A percentile compares a stretch with the other conserved stretches of the same genome.
phyloP scores from a whole-genome alignment of 2,329 filamentous ascomycete species.

The Sarocladium oryzae region DNA sequence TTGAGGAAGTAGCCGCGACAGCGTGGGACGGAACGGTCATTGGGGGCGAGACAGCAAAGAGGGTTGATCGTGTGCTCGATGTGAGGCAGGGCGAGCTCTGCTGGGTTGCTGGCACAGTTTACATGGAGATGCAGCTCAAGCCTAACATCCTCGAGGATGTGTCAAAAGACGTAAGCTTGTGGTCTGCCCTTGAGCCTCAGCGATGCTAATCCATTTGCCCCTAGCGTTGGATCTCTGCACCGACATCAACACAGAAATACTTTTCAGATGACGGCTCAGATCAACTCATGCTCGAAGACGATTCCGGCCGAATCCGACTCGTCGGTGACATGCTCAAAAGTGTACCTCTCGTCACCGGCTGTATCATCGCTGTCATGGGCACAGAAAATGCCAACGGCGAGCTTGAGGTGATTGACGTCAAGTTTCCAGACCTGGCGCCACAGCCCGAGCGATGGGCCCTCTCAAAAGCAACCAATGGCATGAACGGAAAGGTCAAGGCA shows the following conservation, averaged over 20 bases:
- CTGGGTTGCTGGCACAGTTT: conserved; percentile 91
- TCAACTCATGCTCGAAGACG: conserved; percentile 87
- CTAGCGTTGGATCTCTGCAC: conserved; percentile 83
- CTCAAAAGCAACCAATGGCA: conserved; percentile 38
- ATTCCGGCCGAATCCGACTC: conserved; percentile 80
- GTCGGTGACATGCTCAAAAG: conserved; percentile 63
- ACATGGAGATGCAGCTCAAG: conserved; percentile 95
- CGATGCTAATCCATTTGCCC: not conserved
- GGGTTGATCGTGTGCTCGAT: conserved; percentile 84
- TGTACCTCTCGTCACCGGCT: conserved; percentile 79
- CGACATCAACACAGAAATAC: conserved; percentile 72
- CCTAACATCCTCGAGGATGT: conserved; percentile 95
- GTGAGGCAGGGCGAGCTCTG: conserved; percentile 92
- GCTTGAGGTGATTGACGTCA: conserved; percentile 85
- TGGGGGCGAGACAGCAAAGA: conserved; percentile 65
- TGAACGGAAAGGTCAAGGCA: conserved; percentile 22
- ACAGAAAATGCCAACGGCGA: conserved; percentile 90
- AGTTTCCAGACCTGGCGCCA: conserved; percentile 76
- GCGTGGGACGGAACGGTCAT: conserved; percentile 77
- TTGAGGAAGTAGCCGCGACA: conserved; percentile 66
- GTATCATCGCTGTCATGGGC: conserved; percentile 88
- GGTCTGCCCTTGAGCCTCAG: not conserved
- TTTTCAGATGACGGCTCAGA: conserved; percentile 52
- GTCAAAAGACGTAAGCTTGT: conserved; percentile 66
- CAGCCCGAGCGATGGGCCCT: conserved; percentile 77